A percentile compares a stretch with the other conserved stretches of the same genome.
phyloP scores from a whole-genome alignment of 2,329 filamentous ascomycete species.

The Aspergillus aculeatinus region DNA sequence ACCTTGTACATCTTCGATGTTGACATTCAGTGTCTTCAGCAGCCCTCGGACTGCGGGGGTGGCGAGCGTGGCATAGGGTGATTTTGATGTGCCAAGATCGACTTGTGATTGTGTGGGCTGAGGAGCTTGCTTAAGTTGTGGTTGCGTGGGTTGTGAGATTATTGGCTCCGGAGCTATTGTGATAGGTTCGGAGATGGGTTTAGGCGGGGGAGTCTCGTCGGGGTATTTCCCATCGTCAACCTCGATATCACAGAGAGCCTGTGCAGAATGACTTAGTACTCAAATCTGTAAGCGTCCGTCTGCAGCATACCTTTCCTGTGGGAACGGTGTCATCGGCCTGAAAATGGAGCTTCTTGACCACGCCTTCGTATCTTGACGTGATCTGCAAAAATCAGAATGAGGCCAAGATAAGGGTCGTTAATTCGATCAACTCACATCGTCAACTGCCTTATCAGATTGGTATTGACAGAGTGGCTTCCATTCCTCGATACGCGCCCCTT shows the following conservation, averaged over 20 bases:
- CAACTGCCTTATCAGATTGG: constrained; percentile 89
- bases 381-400: constrained; percentile 63
- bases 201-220: constrained; percentile 50
- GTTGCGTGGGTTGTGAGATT: constrained; percentile 15
- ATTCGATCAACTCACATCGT: constrained; percentile 48
- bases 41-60: constrained; percentile 91
- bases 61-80: constrained; percentile 72
- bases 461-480: constrained; percentile 98
- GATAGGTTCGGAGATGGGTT: constrained; percentile 10
- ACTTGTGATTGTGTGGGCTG: constrained; percentile 10
- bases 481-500: constrained; percentile 91
- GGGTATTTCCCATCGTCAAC: constrained; percentile 73
- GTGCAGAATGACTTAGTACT: background rate
- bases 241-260: constrained; percentile 92
- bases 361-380: constrained; percentile 89
- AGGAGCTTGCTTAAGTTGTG: constrained; percentile 16
- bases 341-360: constrained; percentile 95
- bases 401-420: background rate
- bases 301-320: constrained; percentile 66
- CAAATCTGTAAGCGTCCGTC: background rate
- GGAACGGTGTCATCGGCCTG: constrained; percentile 95
- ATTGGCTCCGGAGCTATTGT: constrained; percentile 22
- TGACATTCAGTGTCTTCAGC: constrained; percentile 73
- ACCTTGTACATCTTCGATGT: constrained; percentile 75
- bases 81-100: constrained; percentile 29